These are phyloP conservation scores for Cajanus cajan DNA, from an alignment of 306 rosid genomes.

Conservation along the genomic window DNA sequence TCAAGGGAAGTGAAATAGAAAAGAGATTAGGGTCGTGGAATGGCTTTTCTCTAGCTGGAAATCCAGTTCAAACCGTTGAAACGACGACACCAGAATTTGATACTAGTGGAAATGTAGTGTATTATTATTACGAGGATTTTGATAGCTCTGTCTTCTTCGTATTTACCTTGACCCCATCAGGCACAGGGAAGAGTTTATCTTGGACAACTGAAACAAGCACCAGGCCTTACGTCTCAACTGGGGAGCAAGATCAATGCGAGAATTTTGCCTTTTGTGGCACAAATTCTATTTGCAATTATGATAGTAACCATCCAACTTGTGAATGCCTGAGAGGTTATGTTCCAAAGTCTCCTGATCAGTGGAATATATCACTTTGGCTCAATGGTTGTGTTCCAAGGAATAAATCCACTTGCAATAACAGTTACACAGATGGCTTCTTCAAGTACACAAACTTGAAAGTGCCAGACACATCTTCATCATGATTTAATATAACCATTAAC, in stretches of 20 bases:
- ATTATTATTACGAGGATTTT: too few relatives aligned
- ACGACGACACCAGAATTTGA: background rate
- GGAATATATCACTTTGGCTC: background rate
- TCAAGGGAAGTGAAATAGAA: background rate
- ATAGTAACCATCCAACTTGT: background rate
- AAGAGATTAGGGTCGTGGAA: constrained; percentile 29
- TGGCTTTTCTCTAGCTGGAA: constrained; percentile 11
- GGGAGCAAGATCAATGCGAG: background rate
- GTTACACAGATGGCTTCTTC: background rate
- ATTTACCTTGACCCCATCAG: background rate
- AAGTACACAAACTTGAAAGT: constrained; percentile 2
- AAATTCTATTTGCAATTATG: background rate
- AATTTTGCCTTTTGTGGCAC: constrained; percentile 11
- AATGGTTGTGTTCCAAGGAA: background rate
- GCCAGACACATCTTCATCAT: constrained; percentile 35
- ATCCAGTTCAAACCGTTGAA: background rate
- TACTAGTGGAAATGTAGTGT: background rate
- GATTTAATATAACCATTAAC: background rate
- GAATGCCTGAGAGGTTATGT: constrained; percentile 15
- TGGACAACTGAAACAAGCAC: background rate
- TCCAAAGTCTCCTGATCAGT: background rate
- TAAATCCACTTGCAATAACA: background rate
- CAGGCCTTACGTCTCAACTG: rapidly evolving
- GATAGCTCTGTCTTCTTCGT: rapidly evolving
- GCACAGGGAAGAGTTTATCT: background rate